Evolutionary conservation across 2,329 filamentous ascomycete species (phyloP), one percentile per base, ranked within the genome.

Genomic region (Bertia moriformis): DNA sequence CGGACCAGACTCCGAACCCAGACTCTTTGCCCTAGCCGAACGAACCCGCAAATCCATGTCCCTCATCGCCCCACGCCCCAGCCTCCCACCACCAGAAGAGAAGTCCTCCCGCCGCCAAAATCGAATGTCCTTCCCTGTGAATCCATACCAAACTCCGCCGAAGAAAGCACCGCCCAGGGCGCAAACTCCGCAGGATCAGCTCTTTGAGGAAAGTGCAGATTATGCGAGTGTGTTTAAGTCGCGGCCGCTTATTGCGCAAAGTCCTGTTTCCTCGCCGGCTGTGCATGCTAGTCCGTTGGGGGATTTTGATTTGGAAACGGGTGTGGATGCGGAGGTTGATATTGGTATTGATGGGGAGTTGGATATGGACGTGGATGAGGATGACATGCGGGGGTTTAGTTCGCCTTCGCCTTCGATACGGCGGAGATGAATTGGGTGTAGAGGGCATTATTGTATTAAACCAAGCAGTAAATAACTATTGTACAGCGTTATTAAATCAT

Each of bases 1-100:
- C 24, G 24, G n/a, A 10, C 24, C 24, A 29, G 24, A 29, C 24
- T 10, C 10, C 24, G 24, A 29, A 29, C 24, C 24, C 32, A 35
- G 17, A 35, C 10, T 10, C 32, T 35, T 12, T 15, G 17, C 61
- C 1, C 58, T 72, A 7, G 52, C 66, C 20, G 73, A 73, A 47
- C 69, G 73, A 40, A 76, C 73, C 3, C 63, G 71, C 30, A 63
- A 67, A 43, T 75, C 69, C 30, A 76, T 78, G 62, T 68, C 67
- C 4, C 54, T 65, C 4, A 56, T 71, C 38, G 12, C 32, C 7
- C 32, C 32, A 7, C 32, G 12, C 7, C 12, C 32, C 10, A 29
- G 24, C 24, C 24, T 10, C 10, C 24, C 24, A n/a, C 24, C 24
- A 29, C 24, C 10, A n/a, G 10, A 29, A n/a, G 10, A 10, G 10